phyloP scores from a whole-genome alignment of 805 yeast species.

The Grigorovia transvaalensis region DNA sequence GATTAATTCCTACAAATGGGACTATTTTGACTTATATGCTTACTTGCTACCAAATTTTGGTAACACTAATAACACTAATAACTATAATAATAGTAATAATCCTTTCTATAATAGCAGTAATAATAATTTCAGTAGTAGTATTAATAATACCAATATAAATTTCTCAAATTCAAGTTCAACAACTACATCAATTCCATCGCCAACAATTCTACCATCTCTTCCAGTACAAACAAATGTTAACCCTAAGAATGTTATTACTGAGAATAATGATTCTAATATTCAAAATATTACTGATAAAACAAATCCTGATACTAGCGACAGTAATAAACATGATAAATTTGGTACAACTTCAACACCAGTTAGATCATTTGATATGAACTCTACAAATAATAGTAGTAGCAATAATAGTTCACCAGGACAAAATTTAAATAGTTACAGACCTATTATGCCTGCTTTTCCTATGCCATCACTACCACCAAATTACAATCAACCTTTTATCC shows the following conservation, averaged over 20 bases:
- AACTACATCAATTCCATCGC: not conserved
- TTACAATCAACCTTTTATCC: not conserved
- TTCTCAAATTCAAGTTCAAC: not conserved
- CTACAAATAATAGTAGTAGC: not conserved
- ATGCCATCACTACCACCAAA: not conserved
- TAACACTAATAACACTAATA: not conserved
- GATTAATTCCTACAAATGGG: constrained; percentile 26
- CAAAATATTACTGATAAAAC: not conserved
- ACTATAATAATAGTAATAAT: not conserved
- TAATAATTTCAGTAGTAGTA: too few species aligned
- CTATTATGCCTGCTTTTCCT: not conserved
- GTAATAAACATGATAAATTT: too few species aligned
- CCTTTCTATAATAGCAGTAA: not conserved
- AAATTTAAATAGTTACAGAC: not conserved
- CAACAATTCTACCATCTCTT: not conserved
- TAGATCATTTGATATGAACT: not conserved
- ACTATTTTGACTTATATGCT: constrained; percentile 21
- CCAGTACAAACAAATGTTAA: not conserved
- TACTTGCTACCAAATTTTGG: constrained; percentile 14
- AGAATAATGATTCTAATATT: not conserved
- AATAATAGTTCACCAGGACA: not conserved
- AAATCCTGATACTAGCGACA: not conserved
- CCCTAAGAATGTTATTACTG: too few species aligned
- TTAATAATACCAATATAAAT: not conserved
- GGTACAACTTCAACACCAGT: not conserved